Base-by-base conservation (phyloP, 83 land plant genomes). In the Picea mariana region DNA sequence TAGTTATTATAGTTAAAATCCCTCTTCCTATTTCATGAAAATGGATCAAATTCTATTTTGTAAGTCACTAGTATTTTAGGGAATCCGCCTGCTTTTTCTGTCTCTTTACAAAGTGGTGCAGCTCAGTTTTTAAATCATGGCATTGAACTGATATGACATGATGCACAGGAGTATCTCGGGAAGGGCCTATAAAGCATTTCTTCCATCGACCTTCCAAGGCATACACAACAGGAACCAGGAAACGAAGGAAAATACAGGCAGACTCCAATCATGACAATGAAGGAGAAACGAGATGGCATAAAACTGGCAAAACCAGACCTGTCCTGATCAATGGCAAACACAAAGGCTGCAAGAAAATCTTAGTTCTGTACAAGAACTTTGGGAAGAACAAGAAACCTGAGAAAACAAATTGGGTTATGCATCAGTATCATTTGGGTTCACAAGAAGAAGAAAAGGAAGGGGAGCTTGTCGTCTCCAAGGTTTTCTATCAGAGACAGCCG, bases 361-460 rank as follows among this genome's bases (percentile, higher is more conserved):
- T 96, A 40, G 99, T 96, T 59, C 93, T 96, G 77, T 96, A 96
- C 83, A 91, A 94, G 52, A 94, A 91, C 84, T 92, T 91, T 59
- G 96, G 96, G n/a, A 95, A 88, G 82, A 90, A 93, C 23, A 79
- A 82, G 49, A 96, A 95, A 82, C 95, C 98, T 13, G 91, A 95
- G 88, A 96, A 96, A 73, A 96, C 99, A 24, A 94, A 93, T 62
- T 96, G 99, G 99, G 94, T 96, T 4, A 94, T 96, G 97, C 98
- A 96, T 79, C 98, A 96, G 80, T 96, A 96, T 83, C 98, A 94
- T 81, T 71, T 94, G 6, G 97, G 99, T 17, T 61, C 78, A 8
- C 85, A 85, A 20, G 99, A 96, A 85, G 99, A 95, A 73, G 99
- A 96, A 88, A 94, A 90, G 77, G 99, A 96, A 64, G 99, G 99